Base-by-base conservation (phyloP, 805 yeast genomes). In the Candida qinlingensis region DNA sequence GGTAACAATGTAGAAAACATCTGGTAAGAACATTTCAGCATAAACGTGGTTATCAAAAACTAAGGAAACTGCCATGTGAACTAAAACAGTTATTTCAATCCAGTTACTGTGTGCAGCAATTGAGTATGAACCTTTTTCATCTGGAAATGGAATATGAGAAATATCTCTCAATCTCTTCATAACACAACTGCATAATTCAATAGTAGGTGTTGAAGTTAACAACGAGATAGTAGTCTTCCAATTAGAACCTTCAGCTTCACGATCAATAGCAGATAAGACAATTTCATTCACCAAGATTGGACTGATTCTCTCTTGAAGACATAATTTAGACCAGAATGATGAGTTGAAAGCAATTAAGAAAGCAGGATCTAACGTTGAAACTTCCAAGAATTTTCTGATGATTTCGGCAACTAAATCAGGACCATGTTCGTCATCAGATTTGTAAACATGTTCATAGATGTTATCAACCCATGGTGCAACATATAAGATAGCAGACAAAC, bases 391-490 rank as follows among this genome's bases (percentile, higher is more conserved):
- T 45, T 77, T 77, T 37, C 90, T 71, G 27, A 88, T 72, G 9
- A 87, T 65, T 41, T 76, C 80, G 1, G 84, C 75, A 6, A 84
- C 75, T 47, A 77, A 71, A 45, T 79, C 84, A 2, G 79, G 73
- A 0, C 95, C 94, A 48, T 68, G 71, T 31, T 74, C 76, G 29
- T 78, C 80, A 55, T 77, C 80, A 13, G 70, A 71, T 39, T 75
- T 57, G 57, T 72, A 83, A 7, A 87, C 81, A 54, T 79, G 64
- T 11, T 72, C 70, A 60, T 80, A 79, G 27, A 87, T 70, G 56
- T 87, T 85, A 27, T 75, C 75, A 12, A 85, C 72, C 96, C 96
- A 89, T 2, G 94, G 91, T 0, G 85, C 70, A 9, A 82, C 68
- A 58, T 81, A 81, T 45, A 75, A 59, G 19, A 62, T 53, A 4